phyloP scores from a whole-genome alignment of 257 asterid genomes.

The Solanum chilense region DNA sequence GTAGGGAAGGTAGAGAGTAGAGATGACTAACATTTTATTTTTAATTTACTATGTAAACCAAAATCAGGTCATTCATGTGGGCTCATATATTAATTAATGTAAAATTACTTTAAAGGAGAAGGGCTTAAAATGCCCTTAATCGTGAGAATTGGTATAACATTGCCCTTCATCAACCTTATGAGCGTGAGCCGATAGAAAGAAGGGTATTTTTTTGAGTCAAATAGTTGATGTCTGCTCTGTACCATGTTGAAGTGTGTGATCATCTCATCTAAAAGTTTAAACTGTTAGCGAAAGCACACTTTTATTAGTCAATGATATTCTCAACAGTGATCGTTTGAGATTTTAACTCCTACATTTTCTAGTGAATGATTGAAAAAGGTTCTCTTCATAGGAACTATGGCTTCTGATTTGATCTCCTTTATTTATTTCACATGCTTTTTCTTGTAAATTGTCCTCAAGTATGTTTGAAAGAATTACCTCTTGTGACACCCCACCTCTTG shows the following conservation, averaged over 20 bases:
- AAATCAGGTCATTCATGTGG: not conserved
- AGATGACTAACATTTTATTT: not conserved
- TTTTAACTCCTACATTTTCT: not conserved
- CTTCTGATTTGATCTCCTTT: not conserved
- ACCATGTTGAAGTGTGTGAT: too few relatives aligned
- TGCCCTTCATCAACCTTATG: not conserved
- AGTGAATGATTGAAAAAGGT: not conserved
- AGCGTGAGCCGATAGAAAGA: not conserved
- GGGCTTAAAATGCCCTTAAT: not conserved
- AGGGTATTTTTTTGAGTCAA: not conserved
- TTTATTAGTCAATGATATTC: too few relatives aligned
- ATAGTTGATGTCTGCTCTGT: not conserved
- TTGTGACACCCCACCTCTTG: not conserved
- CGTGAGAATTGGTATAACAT: not conserved
- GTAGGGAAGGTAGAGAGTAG: not conserved
- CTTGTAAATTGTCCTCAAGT: not conserved
- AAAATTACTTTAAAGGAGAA: not conserved
- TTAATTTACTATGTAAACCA: not conserved
- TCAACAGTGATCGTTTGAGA: too few relatives aligned
- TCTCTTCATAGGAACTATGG: not conserved
- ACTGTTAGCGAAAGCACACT: too few relatives aligned
- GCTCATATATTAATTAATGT: too few relatives aligned
- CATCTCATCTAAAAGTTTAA: too few relatives aligned
- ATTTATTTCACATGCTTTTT: not conserved
- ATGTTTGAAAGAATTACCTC: not conserved